Percentiles rank a stretch among this genome's conserved stretches.
phyloP scores from a whole-genome alignment of 2,329 filamentous ascomycete species.

The Fusarium musae region DNA sequence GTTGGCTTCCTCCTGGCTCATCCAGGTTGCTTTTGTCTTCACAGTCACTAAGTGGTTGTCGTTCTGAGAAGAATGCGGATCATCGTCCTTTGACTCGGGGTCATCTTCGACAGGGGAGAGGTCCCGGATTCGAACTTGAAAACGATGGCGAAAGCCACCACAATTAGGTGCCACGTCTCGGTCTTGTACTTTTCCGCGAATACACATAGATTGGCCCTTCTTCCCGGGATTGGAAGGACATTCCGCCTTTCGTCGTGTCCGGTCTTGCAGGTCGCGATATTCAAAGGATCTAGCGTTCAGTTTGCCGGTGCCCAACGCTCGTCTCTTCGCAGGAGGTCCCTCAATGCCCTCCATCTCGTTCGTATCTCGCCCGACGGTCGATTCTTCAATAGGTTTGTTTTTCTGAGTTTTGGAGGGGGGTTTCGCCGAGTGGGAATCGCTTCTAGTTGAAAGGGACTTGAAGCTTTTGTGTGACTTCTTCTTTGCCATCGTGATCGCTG shows the following conservation, averaged over 20 bases:
- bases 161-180: accelerated
- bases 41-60: accelerated
- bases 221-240: too few relatives aligned
- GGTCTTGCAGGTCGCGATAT: not conserved
- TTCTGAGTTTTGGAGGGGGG: not conserved
- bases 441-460: not conserved
- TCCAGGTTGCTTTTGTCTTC: not conserved
- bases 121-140: not conserved
- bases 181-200: not conserved
- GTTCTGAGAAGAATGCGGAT: not conserved
- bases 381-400: accelerated
- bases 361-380: not conserved
- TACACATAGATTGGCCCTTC: not conserved
- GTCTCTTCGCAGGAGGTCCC: not conserved
- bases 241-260: not conserved
- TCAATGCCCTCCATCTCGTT: not conserved
- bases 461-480: not conserved
- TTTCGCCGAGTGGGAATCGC: not conserved
- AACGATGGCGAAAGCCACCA: not conserved
- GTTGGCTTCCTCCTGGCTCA: not conserved
- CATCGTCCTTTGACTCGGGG: not conserved
- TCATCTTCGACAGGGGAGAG: not conserved
- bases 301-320: not conserved
- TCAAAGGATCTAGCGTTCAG: not conserved
- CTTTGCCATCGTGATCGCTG: not conserved